Evolutionary conservation across 23 red algal genomes (phyloP), one percentile per base, ranked within the genome.

Genomic region (Cyanidioschyzon merolae): DNA sequence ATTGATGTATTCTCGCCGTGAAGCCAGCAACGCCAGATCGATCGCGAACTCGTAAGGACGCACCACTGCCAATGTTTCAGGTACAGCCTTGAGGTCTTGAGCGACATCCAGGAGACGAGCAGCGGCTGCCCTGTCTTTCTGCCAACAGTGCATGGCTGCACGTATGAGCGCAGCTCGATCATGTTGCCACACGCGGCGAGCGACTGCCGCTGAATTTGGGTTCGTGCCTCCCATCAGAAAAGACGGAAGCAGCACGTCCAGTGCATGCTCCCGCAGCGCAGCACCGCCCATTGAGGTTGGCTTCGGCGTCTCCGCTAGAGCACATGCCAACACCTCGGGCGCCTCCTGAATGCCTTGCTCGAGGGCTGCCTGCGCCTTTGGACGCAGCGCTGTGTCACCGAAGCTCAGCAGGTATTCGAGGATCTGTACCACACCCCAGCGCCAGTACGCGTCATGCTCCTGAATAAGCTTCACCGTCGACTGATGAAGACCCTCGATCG

Each of bases 11-110:
- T 91, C 88, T 41, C 89, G 79, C 37, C 83, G 83, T 29, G 83
- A 83, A 12, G 88, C 88, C 3, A 90, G 45, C 34, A 97, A 77
- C 25, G 93, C 93, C 18, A 97, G 77, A 77, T 97, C 93, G 40
- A 97, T 76, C 18, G 93, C 84, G 79, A 97, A 91, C 2, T 87
- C 83, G 26, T 84, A 87, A 21, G 79, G 82, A 2, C 68, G 67
- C 18, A 58, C 83, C 12, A 77, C 79, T 0, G 75, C n/a, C 24
- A 95, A 76, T 0, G 88, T 58, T 57, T 96, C 92, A 25, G 82
- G 79, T 37, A 96, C 68, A 39, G 87, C 75, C 41, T 84, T 83
- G 75, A 96, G 71, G 18, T 90, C 83, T 26, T 84, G 77, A 17
- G 75, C 79, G 41, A 96, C 85, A 38, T 85, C 82, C 26, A 90